These are phyloP conservation scores for Juglanconis sp. DNA, from an alignment of 2,329 filamentous ascomycete genomes.

Conservation along the genomic window DNA sequence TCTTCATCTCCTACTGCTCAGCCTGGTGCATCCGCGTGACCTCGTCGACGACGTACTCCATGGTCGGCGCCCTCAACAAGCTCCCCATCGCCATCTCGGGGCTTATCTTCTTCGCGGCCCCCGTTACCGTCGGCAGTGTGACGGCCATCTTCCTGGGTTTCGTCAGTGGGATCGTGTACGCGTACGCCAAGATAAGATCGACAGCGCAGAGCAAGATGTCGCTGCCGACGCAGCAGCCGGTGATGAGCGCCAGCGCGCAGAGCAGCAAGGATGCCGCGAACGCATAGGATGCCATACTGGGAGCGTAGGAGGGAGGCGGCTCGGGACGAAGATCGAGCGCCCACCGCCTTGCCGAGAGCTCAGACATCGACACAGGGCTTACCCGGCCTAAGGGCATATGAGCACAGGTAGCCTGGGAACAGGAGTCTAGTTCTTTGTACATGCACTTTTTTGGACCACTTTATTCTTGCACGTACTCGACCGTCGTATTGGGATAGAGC, in stretches of 20 bases:
- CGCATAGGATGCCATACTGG: conserved; percentile 33
- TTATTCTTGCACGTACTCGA: neutral
- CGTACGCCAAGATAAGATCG: conserved; percentile 82
- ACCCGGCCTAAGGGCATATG: neutral
- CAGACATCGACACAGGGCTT: neutral
- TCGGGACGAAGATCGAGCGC: neutral
- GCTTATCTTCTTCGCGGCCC: conserved; percentile 91
- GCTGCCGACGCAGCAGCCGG: conserved; percentile 64
- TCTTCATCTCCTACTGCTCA: conserved; percentile 99
- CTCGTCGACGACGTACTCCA: conserved; percentile 95
- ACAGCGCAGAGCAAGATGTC: conserved; percentile 62
- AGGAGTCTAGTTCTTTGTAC: conserved; percentile 1
- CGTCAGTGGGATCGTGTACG: conserved; percentile 86
- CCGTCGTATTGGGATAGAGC: neutral
- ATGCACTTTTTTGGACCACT: neutral
- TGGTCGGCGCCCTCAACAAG: conserved; percentile 98
- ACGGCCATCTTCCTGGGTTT: conserved; percentile 91
- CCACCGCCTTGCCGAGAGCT: neutral
- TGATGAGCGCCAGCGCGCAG: conserved; percentile 85
- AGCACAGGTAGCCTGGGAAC: neutral
- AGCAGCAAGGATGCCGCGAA: conserved; percentile 86
- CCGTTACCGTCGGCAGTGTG: conserved; percentile 87
- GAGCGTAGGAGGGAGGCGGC: neutral
- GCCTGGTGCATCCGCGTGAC: conserved; percentile 98
- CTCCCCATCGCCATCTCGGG: conserved; percentile 91